Conservation (phyloP, 495 filamentous ascomycete species). For the Lepidopterella palustris region DNA sequence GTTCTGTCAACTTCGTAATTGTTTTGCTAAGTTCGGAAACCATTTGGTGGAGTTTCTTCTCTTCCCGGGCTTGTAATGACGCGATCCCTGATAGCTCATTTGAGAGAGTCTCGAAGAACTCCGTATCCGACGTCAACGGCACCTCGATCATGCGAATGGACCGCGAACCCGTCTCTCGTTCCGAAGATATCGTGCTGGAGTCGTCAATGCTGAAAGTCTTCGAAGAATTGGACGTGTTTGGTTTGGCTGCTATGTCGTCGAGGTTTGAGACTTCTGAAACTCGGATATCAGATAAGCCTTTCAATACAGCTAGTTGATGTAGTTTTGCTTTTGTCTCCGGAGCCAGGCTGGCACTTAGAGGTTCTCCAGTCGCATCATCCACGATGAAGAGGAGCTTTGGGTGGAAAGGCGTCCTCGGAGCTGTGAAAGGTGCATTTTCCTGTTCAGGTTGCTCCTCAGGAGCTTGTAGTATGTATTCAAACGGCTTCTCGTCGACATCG, state of each 20-base stretch:
- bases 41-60: conserved; percentile 46
- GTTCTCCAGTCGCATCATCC: conserved; percentile 45
- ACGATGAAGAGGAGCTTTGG: conserved; percentile 57
- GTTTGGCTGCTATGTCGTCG: background rate
- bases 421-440: background rate
- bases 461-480: conserved; percentile 26
- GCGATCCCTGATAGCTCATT: conserved; percentile 56
- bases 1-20: conserved; percentile 53
- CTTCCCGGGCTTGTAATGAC: conserved; percentile 51
- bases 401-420: conserved; percentile 32
- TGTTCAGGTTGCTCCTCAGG: background rate
- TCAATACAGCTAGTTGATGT: conserved; percentile 40
- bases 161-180: background rate
- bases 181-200: background rate
- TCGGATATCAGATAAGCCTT: conserved; percentile 25
- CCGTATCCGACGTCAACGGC: conserved; percentile 56
- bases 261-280: conserved; percentile 19
- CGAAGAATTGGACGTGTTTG: background rate
- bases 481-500: conserved; percentile 13
- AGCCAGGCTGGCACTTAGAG: conserved; percentile 50
- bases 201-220: background rate
- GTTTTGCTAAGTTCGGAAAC: conserved; percentile 50
- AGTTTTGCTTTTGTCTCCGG: conserved; percentile 49
- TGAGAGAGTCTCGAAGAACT: conserved; percentile 63
- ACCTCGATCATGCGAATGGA: conserved; percentile 49